These are phyloP conservation scores for Golovinomyces cichoracearum DNA, from an alignment of 2,329 filamentous ascomycete species.

Conservation along the genomic window DNA sequence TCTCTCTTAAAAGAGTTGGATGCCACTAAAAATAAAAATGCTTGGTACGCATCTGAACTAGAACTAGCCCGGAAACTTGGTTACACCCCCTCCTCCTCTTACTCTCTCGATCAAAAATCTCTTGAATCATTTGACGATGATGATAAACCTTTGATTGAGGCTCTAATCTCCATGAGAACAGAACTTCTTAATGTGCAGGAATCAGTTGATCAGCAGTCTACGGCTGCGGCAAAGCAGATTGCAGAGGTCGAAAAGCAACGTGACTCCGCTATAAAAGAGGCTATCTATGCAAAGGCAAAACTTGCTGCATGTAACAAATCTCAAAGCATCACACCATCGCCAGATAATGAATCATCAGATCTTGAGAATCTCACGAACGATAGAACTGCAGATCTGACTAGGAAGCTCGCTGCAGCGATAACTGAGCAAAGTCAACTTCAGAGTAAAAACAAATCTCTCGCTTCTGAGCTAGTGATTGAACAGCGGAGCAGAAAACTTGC, in stretches of 20 bases:
- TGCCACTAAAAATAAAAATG: constrained; percentile 57
- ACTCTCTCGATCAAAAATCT: constrained; percentile 48
- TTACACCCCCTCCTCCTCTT: constrained; percentile 47
- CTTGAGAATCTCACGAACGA: constrained; percentile 32
- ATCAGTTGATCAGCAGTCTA: constrained; percentile 68
- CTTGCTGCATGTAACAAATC: constrained; percentile 58
- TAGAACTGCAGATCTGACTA: constrained; percentile 47
- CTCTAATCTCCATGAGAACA: constrained; percentile 67
- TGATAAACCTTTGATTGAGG: constrained; percentile 75
- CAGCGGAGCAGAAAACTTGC: constrained; percentile 56
- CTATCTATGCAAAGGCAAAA: constrained; percentile 82
- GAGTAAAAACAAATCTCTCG: constrained; percentile 42
- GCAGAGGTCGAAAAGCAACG: constrained; percentile 86
- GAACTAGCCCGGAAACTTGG: constrained; percentile 76
- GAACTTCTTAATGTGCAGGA: constrained; percentile 75
- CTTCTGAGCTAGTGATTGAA: constrained; percentile 52
- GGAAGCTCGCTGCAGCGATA: constrained; percentile 59
- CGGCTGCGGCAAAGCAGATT: constrained; percentile 64
- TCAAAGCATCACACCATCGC: constrained; percentile 30
- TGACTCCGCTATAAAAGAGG: constrained; percentile 81
- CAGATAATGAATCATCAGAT: constrained; percentile 30
- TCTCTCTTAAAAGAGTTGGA: constrained; percentile 71
- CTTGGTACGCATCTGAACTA: constrained; percentile 90
- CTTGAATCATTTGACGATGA: constrained; percentile 71
- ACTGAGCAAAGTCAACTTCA: constrained; percentile 59